These are phyloP conservation scores for Trichophyton mentagrophytes DNA, from an alignment of 2,329 filamentous ascomycete species.

Conservation along the genomic window DNA sequence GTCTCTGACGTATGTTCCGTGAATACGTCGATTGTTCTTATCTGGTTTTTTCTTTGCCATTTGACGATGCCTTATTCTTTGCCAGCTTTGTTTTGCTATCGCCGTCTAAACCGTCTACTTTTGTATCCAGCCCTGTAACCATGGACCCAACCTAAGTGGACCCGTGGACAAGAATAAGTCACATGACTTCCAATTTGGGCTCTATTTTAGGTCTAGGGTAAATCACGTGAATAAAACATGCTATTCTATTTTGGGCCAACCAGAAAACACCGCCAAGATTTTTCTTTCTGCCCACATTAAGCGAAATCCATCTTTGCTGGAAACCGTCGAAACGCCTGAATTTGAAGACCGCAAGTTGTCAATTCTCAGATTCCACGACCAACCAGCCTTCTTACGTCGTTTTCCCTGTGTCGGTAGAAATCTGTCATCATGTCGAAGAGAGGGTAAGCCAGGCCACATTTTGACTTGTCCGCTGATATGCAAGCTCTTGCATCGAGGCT, in stretches of 20 bases:
- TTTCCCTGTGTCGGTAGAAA: conserved; percentile 28
- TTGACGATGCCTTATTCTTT: background rate
- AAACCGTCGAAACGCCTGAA: conserved; percentile 6
- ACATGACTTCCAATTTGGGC: background rate
- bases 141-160: background rate
- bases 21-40: background rate
- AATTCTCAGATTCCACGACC: conserved; percentile 11
- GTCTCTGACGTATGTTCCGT: conserved; percentile 1
- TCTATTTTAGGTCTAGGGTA: conserved; percentile 28
- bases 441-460: conserved; percentile 28
- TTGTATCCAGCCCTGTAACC: too few species aligned
- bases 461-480: background rate
- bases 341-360: conserved; percentile 3
- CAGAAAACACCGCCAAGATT: conserved; percentile 32
- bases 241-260: background rate
- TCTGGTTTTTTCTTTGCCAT: background rate
- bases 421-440: conserved; percentile 39
- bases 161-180: background rate
- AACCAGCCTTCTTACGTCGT: conserved; percentile 21
- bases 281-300: conserved; percentile 32
- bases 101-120: too few species aligned
- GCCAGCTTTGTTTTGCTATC: background rate
- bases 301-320: conserved; percentile 23
- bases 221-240: conserved; percentile 9
- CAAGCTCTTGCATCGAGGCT: background rate